Base-by-base conservation (phyloP, 2,329 filamentous ascomycete genomes). In the Aaosphaeria pasadenensis region DNA sequence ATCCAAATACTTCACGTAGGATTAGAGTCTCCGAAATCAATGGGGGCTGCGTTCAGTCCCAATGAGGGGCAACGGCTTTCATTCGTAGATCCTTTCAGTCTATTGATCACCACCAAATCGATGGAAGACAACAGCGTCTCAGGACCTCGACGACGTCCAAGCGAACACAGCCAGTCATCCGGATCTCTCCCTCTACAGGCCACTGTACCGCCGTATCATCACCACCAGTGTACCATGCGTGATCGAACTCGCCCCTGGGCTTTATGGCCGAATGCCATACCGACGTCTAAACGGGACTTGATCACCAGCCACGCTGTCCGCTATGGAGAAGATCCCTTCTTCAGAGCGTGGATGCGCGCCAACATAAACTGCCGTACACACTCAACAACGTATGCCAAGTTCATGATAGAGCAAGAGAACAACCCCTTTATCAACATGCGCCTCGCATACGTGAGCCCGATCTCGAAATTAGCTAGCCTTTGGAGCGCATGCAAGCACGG, bases 221-320 rank as follows among this genome's bases (percentile, higher is more conserved):
- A 57, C 29, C 50, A 57, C 33, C 51, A 53, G 35, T 35, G 47
- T 13, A 41, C 52, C 28, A 43, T 52, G 24, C 46, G 48, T 6
- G 58, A 63, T 44, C 50, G 51, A 24, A 55, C 60, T 24, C 41
- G 39, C 24, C 58, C 60, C 7, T 56, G 56, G 53, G 53, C 58
- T 36, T 45, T 60, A 6, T 61, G 58, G 52, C 59, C 57, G 7
- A 61, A 61, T 17, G 54, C 60, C 13, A 58, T 64, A n/a, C 60
- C 58, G 5, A 49, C 50, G 2, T 49, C 43, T 24, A 62, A 62
- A 36, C 51, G 55, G 13, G 45, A 50, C 17, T 41, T 60, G 17
- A 56, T 62, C 47, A 46, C 46, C 30, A 48, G 38, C 9, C 47
- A 57, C 32, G 50, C 55, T 5, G 59, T 57, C 7, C 52, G 57